phyloP scores from a whole-genome alignment of 139 green algal genomes.

The Closterium sp. region DNA sequence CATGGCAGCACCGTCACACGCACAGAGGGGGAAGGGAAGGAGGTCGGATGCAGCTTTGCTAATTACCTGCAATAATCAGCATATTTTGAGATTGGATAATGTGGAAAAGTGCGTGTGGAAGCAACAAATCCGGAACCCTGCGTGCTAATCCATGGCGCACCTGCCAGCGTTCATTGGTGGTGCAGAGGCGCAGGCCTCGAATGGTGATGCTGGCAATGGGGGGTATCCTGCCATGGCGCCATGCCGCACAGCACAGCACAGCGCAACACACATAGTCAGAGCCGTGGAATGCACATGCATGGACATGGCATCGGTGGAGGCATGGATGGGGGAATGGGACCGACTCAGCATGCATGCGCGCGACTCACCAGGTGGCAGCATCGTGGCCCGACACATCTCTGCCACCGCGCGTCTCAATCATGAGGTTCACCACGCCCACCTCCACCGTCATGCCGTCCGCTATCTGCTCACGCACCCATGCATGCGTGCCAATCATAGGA shows the following conservation, averaged over 20 bases:
- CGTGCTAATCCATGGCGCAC: neutral
- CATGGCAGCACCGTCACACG: neutral
- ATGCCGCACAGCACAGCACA: neutral
- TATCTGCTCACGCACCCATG: neutral
- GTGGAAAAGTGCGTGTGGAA: neutral
- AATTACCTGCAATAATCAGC: neutral
- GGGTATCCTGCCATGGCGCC: conserved; percentile 19
- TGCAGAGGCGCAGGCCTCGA: conserved; percentile 21
- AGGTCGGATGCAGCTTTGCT: neutral
- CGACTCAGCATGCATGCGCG: neutral
- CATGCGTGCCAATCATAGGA: too few relatives aligned
- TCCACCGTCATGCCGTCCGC: conserved; percentile 44
- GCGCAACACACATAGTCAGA: too few relatives aligned
- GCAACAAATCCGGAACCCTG: too few relatives aligned
- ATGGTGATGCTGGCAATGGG: conserved; percentile 39
- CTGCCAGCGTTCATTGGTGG: conserved; percentile 32
- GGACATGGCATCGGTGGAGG: neutral
- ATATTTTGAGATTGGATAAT: neutral
- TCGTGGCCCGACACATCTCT: conserved; percentile 13
- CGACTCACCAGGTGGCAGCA: neutral
- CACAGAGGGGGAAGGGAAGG: too few relatives aligned
- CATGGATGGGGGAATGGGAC: neutral
- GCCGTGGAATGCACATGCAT: neutral
- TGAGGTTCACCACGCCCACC: conserved; percentile 36
- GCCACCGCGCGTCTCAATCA: conserved; percentile 20